Base-by-base conservation (phyloP, 75 land plant species). In the Gnetum montanum region DNA sequence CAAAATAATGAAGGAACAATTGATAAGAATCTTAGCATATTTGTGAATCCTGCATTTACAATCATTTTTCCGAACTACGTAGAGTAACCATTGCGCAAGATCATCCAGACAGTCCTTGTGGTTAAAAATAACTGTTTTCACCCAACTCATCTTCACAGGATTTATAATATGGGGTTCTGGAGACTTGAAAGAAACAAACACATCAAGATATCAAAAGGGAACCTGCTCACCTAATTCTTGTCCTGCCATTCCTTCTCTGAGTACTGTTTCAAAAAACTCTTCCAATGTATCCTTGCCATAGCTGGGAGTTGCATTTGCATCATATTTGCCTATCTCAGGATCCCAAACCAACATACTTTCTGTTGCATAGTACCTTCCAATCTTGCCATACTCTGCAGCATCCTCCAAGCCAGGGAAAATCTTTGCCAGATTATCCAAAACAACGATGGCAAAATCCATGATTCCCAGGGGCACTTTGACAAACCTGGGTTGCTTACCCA, bases 181-280 rank as follows among this genome's bases (percentile, higher is more conserved):
- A n/a, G n/a, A n/a, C n/a, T n/a, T n/a, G n/a, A n/a, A n/a, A n/a
- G n/a, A n/a, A n/a, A n/a, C n/a, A n/a, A n/a, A n/a, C n/a, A n/a
- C n/a, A n/a, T n/a, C 43, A 15, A 15, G 16, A 41, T 26, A 28
- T 60, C 44, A 83, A 46, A 89, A 85, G 36, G 84, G 73, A 8
- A 77, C 75, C 45, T 93, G 98, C 61, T 93, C 98, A 1, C 98
- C 98, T 33, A 93, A 68, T 62, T 93, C 98, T 61, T 93, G 98
- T 7, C 98, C 98, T 0, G 84, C 82, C 98, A 93, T 88, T 3
- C 98, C 98, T 37, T 93, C 90, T 34, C 74, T 54, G 10, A 88
- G 65, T 35, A 89, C 95, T 59, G 66, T 80, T 33, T 72, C 70
- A 59, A 93, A 93, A 73, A 93, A 93, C 4, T 73, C 95, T 49